Conservation (phyloP, 768 basidiomycete species). For the Guyanaporus albipodus region DNA sequence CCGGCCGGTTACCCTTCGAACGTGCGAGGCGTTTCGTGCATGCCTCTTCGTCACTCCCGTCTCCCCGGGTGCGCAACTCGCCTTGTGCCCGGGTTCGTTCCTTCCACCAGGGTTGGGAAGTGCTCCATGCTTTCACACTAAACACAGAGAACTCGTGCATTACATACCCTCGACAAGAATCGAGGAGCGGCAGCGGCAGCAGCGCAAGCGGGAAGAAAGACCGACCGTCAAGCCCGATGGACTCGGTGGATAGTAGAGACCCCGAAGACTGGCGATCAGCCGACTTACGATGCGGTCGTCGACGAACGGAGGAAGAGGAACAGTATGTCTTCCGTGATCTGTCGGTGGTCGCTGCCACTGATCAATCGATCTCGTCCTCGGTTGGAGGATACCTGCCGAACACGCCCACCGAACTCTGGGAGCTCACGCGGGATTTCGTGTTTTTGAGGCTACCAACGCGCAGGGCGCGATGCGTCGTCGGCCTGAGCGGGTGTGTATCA, state of each 20-base stretch:
- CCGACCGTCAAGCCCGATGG: constrained; percentile 54
- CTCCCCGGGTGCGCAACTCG: no score
- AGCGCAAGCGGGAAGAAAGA: constrained; percentile 21
- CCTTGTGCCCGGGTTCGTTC: no score
- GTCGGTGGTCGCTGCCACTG: constrained; percentile 68
- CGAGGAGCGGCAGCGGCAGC: no score
- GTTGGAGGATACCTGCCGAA: constrained; percentile 85
- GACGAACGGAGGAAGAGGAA: constrained; percentile 64
- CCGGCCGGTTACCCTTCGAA: no score
- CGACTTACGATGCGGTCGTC: constrained; percentile 83
- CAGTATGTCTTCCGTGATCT: constrained; percentile 59
- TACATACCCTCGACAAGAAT: constrained; percentile 66
- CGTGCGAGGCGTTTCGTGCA: no score
- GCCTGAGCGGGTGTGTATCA: constrained; percentile 72
- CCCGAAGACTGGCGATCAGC: constrained; percentile 54
- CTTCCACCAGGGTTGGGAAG: no score
- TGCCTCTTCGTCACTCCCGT: no score
- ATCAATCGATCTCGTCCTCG: constrained; percentile 74
- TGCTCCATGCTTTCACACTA: no score
- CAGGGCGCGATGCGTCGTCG: constrained; percentile 83
- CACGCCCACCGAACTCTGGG: constrained; percentile 96
- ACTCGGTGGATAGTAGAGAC: constrained; percentile 61
- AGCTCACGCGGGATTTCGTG: constrained; percentile 93
- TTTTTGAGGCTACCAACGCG: constrained; percentile 77
- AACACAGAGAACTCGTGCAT: constrained; percentile 92